These are phyloP conservation scores for Verbascum thapsus DNA, from an alignment of 257 asterid species.

Conservation along the genomic window DNA sequence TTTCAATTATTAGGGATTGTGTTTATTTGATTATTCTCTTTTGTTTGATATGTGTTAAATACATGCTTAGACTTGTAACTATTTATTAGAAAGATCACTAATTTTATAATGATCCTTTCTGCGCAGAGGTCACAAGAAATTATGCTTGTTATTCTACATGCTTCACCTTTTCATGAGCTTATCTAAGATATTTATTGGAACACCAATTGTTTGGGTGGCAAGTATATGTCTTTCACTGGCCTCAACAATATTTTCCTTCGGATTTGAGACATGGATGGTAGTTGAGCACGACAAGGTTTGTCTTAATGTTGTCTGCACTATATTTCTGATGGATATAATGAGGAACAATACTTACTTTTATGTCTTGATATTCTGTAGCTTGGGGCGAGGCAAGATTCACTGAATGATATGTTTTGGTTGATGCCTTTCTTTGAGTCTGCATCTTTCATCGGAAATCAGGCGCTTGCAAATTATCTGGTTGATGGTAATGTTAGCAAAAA, in stretches of 20 bases:
- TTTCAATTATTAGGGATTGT: background rate
- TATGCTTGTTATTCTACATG: conserved; percentile 65
- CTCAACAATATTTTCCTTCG: conserved; percentile 67
- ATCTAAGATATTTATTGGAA: conserved; percentile 53
- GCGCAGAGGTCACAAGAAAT: conserved; percentile 79
- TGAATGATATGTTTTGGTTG: conserved; percentile 94
- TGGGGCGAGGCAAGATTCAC: conserved; percentile 81
- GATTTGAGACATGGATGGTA: conserved; percentile 93
- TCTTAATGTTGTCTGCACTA: conserved; percentile 5
- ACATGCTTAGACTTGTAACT: background rate
- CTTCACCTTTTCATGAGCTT: conserved; percentile 66
- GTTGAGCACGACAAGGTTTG: conserved; percentile 84
- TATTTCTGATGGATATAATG: conserved; percentile 17
- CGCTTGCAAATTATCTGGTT: conserved; percentile 68
- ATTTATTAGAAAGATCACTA: background rate
- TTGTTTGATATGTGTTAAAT: background rate
- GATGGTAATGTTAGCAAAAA: conserved; percentile 44
- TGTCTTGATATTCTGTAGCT: conserved; percentile 48
- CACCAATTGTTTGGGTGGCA: conserved; percentile 59
- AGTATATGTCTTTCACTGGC: conserved; percentile 72
- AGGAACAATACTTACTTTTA: background rate
- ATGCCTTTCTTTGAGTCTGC: conserved; percentile 80
- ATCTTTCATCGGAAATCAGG: conserved; percentile 69
- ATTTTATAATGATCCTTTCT: conserved; percentile 23
- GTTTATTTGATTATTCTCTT: background rate